A percentile compares a stretch with the other conserved stretches of the same genome.
phyloP scores from a whole-genome alignment of 306 rosid genomes.

The Quercus aquifolioides region DNA sequence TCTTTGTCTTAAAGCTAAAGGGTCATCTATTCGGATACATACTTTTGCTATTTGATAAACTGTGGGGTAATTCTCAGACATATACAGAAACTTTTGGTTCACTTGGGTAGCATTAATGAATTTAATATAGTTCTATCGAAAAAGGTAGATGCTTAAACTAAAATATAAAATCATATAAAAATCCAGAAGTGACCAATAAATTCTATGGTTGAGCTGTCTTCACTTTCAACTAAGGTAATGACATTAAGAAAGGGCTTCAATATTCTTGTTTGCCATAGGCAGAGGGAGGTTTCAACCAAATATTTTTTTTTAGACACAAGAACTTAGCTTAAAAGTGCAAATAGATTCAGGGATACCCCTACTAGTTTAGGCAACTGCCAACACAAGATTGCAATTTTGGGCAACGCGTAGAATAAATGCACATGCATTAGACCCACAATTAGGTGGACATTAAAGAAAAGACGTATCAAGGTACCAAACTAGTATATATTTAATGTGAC shows the following conservation, averaged over 20 bases:
- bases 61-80: neutral
- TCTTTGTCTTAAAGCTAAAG: neutral
- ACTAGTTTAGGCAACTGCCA: conserved; percentile 41
- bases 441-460: conserved; percentile 19
- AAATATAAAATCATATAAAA: neutral
- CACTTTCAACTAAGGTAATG: neutral
- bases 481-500: neutral
- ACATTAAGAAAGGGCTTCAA: neutral
- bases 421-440: conserved; percentile 47
- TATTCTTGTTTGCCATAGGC: neutral
- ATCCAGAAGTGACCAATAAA: neutral
- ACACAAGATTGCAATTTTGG: conserved; percentile 32
- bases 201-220: neutral
- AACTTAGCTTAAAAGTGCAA: neutral
- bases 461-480: conserved; percentile 17
- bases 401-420: conserved; percentile 41
- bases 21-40: neutral
- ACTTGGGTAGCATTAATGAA: neutral
- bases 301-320: neutral
- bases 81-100: neutral
- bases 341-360: conserved; percentile 43
- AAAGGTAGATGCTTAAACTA: neutral
- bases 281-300: conserved; percentile 2
- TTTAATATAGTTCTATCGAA: neutral
- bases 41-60: neutral